Conservation (phyloP, 192 early-diverging fungal species). For the Chytriomyces hyalinus region DNA sequence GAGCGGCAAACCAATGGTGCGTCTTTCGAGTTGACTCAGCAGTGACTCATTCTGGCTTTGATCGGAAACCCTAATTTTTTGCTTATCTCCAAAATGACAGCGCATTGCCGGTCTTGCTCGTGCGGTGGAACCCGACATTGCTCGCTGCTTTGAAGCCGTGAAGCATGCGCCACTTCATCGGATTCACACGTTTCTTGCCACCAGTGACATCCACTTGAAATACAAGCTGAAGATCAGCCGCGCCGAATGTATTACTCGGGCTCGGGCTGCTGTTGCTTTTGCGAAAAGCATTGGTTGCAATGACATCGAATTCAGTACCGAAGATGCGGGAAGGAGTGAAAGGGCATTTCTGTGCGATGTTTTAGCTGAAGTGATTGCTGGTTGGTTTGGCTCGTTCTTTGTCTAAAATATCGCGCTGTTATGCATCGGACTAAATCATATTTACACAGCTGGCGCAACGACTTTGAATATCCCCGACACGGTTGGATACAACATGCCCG, state of each 20-base stretch:
- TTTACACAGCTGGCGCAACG: constrained; percentile 79
- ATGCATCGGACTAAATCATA: constrained; percentile 42
- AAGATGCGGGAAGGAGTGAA: constrained; percentile 92
- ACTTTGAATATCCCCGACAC: constrained; percentile 99
- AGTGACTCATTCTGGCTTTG: neutral
- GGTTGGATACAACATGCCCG: constrained; percentile 92
- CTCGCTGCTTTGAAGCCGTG: constrained; percentile 88
- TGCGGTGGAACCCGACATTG: constrained; percentile 82
- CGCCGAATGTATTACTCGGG: constrained; percentile 82
- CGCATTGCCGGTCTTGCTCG: constrained; percentile 88
- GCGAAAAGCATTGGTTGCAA: constrained; percentile 76
- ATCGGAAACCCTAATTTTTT: neutral
- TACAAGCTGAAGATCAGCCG: constrained; percentile 91
- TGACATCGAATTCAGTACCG: constrained; percentile 94
- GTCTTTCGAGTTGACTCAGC: constrained; percentile 8
- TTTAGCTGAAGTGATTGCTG: constrained; percentile 68
- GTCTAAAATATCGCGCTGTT: neutral
- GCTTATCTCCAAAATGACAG: constrained; percentile 42
- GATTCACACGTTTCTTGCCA: constrained; percentile 95
- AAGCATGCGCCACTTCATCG: constrained; percentile 82
- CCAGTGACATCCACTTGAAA: constrained; percentile 94
- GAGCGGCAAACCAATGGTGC: constrained; percentile 81
- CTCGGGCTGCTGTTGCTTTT: constrained; percentile 77
- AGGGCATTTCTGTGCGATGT: constrained; percentile 86
- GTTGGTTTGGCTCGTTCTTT: neutral